Conservation (phyloP, 768 basidiomycete species). For the Hericium rajendrae region DNA sequence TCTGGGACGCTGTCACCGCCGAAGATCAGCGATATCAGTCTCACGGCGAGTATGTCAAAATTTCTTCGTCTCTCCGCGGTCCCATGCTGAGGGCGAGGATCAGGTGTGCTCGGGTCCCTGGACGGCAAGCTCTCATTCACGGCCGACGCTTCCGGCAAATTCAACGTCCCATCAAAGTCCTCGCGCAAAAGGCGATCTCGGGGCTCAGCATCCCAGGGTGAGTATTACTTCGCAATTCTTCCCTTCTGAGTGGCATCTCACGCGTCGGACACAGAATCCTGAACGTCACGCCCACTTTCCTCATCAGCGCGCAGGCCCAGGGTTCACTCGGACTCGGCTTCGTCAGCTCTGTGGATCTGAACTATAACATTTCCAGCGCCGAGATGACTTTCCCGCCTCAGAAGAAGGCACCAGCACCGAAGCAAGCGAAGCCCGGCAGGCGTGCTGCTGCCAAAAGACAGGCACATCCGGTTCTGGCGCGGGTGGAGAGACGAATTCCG, state of each 20-base stretch:
- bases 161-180: not conserved
- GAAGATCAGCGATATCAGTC: not conserved
- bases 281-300: not conserved
- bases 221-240: not conserved
- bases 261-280: not conserved
- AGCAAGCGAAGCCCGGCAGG: not conserved
- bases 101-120: not conserved
- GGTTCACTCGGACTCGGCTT: not conserved
- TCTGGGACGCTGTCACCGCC: not conserved
- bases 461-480: not conserved
- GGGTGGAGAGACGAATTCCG: not conserved
- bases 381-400: not conserved
- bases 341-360: not conserved
- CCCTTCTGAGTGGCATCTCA: no score
- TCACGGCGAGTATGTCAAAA: not conserved
- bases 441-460: not conserved
- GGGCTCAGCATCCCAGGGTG: not conserved
- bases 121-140: not conserved
- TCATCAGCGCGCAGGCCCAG: not conserved
- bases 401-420: not conserved
- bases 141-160: not conserved
- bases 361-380: not conserved
- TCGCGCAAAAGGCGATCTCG: not conserved
- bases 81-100: not conserved
- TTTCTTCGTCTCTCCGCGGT: not conserved